phyloP scores from a whole-genome alignment of 2,329 filamentous ascomycete species.

The Pseudopithomyces maydicus region DNA sequence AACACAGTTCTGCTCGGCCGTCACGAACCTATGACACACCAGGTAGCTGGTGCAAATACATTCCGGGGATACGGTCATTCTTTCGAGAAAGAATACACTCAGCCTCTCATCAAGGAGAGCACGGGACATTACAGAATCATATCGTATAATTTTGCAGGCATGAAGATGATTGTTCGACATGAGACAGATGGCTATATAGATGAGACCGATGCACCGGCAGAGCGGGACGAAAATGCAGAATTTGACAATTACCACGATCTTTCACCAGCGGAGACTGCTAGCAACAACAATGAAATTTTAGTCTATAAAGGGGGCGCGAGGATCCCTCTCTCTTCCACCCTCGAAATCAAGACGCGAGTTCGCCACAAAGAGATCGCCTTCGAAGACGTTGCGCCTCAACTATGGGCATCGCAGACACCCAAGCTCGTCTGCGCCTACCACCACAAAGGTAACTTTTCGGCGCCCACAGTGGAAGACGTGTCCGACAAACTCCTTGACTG shows the following conservation, averaged over 20 bases:
- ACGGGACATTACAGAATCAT: slow-evolving; percentile 54
- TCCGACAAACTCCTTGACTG: slow-evolving; percentile 8
- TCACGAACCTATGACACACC: slow-evolving; percentile 31
- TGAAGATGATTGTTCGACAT: slow-evolving; percentile 50
- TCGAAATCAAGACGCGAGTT: slow-evolving; percentile 54
- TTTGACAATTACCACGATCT: too few species aligned
- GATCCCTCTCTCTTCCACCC: slow-evolving; percentile 29
- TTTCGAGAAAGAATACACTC: slow-evolving; percentile 53
- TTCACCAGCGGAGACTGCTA: slow-evolving; percentile 19
- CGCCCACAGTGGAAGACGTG: slow-evolving; percentile 11
- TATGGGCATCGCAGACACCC: slow-evolving; percentile 55
- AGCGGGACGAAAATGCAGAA: not conserved
- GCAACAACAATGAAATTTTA: slow-evolving; percentile 17
- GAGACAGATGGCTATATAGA: slow-evolving; percentile 52
- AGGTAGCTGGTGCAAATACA: slow-evolving; percentile 19
- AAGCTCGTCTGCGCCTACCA: slow-evolving; percentile 54
- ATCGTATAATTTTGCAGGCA: slow-evolving; percentile 49
- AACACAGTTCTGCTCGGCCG: slow-evolving; percentile 40
- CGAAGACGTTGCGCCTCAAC: slow-evolving; percentile 45
- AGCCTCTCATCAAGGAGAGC: slow-evolving; percentile 41
- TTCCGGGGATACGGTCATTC: slow-evolving; percentile 53
- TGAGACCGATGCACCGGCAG: not conserved
- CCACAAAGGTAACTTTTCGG: slow-evolving; percentile 39
- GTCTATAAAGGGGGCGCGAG: slow-evolving; percentile 18
- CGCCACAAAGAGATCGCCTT: slow-evolving; percentile 38